Conservation (phyloP, 2,329 filamentous ascomycete species). For the Onygenales sp. region DNA sequence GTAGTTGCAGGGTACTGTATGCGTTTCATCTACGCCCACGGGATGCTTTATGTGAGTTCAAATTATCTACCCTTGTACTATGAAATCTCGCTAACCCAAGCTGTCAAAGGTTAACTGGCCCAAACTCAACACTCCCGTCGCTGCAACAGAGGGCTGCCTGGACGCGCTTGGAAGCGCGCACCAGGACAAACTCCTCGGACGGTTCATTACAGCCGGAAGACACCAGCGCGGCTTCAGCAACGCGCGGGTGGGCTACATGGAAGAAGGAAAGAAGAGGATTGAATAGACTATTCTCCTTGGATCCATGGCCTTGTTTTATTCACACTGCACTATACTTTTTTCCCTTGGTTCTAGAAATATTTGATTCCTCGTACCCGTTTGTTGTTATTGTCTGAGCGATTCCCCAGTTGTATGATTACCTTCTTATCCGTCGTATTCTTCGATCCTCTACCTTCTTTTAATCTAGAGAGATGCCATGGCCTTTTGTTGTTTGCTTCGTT, state of each 20-base stretch:
- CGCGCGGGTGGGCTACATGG: constrained; percentile 70
- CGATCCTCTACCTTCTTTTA: background rate
- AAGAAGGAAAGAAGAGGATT: constrained; percentile 98
- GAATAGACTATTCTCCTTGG: constrained; percentile 40
- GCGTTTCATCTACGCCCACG: constrained; percentile 71
- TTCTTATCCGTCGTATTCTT: background rate
- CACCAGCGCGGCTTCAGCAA: constrained; percentile 81
- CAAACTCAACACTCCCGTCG: constrained; percentile 81
- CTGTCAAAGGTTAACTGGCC: constrained; percentile 86
- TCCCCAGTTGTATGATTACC: background rate
- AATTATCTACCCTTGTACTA: constrained; percentile 2
- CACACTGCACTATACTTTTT: background rate
- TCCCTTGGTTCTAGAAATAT: constrained; percentile 1
- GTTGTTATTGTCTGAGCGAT: constrained; percentile 1
- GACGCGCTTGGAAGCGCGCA: constrained; percentile 75
- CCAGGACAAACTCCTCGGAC: constrained; percentile 72
- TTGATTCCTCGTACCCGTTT: constrained; percentile 5
- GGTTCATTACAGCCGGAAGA: constrained; percentile 50
- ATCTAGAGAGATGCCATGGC: background rate
- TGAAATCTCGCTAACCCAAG: constrained; percentile 5
- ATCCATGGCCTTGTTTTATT: background rate
- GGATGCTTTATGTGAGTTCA: constrained; percentile 81
- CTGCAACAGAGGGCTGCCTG: constrained; percentile 77
- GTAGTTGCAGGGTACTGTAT: constrained; percentile 60
- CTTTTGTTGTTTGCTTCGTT: too few species aligned